Evolutionary conservation across 2,329 filamentous ascomycete genomes (phyloP).

Genomic region (Aschersonia sp.): DNA sequence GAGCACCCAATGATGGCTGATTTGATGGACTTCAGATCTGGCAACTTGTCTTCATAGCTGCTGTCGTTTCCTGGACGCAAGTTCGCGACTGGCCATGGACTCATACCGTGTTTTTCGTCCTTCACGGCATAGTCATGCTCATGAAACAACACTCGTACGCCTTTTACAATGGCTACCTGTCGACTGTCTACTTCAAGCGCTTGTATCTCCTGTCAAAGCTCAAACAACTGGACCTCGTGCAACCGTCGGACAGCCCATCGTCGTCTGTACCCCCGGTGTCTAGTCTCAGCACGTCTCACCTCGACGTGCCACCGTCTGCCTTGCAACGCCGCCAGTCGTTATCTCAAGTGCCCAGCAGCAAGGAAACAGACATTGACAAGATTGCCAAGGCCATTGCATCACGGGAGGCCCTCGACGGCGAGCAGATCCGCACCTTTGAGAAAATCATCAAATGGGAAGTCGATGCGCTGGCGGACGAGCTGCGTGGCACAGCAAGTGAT

Average conservation of each 20-base stretch:
- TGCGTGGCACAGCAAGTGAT: constrained; percentile 44
- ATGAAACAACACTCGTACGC: constrained; percentile 78
- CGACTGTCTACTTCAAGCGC: constrained; percentile 39
- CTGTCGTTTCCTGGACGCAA: constrained; percentile 50
- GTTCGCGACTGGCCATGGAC: constrained; percentile 71
- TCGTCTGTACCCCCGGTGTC: constrained; percentile 24
- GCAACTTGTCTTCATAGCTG: constrained; percentile 50
- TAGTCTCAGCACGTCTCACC: constrained; percentile 29
- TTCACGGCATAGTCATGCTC: constrained; percentile 60
- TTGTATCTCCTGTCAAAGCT: constrained; percentile 30
- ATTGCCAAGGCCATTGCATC: constrained; percentile 49
- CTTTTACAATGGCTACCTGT: constrained; percentile 66
- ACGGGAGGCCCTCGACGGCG: constrained; percentile 40
- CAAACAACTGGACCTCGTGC: constrained; percentile 39
- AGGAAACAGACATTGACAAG: constrained; percentile 38
- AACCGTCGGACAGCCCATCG: constrained; percentile 28
- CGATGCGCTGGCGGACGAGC: constrained; percentile 47
- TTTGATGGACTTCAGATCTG: constrained; percentile 32
- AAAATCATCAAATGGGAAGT: constrained; percentile 53
- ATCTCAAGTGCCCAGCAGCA: constrained; percentile 16
- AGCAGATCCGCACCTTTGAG: constrained; percentile 49
- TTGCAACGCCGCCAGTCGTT: constrained; percentile 27
- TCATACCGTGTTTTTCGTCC: constrained; percentile 62
- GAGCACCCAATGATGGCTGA: neutral
- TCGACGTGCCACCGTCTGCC: constrained; percentile 25